Evolutionary conservation across 179 eudicot genomes (phyloP), one percentile per base, ranked within the genome.

Genomic region (Beta lomatogona): DNA sequence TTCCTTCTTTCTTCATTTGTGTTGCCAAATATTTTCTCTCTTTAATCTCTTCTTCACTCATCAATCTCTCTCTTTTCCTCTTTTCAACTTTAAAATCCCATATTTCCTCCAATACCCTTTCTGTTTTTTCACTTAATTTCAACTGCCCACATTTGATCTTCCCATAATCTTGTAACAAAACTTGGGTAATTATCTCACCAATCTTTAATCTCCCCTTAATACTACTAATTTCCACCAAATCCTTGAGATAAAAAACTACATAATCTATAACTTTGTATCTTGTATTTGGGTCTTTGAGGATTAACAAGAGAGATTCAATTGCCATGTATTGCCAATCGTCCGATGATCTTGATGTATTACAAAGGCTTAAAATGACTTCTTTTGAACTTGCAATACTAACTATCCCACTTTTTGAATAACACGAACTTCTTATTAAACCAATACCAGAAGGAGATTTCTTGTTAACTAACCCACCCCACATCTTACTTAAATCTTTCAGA

Each of bases 261-360:
- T 71, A 75, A 70, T 91, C 88, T 28, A 91, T 81, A 18, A 90
- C 88, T 58, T 76, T 86, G 87, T 87, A 85, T 81, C 97, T 86
- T 59, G 92, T 83, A 46, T 78, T 81, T 59, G 83, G 83, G 72
- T 93, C 97, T 73, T 81, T 86, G 31, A 93, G 90, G 59, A 93
- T 79, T 60, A 88, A 76, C 45, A 93, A 76, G 18, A 92, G 91
- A 59, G 90, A 87, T 67, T 92, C 97, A 77, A 91, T 85, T 21
- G 90, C 94, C 91, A 91, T 92, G 74, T 88, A 86, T 48, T 87
- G 94, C 92, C 89, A 91, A 81, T 91, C 92, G 83, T 91, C 92
- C 18, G 93, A 91, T 16, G 97, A 92, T 74, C 97, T 88, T 12
- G 88, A 85, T 67, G 88, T 82, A 53, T 84, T 90, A 65, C 97